phyloP scores from a whole-genome alignment of 2,329 filamentous ascomycete genomes.

The Colletotrichum liaoningense region DNA sequence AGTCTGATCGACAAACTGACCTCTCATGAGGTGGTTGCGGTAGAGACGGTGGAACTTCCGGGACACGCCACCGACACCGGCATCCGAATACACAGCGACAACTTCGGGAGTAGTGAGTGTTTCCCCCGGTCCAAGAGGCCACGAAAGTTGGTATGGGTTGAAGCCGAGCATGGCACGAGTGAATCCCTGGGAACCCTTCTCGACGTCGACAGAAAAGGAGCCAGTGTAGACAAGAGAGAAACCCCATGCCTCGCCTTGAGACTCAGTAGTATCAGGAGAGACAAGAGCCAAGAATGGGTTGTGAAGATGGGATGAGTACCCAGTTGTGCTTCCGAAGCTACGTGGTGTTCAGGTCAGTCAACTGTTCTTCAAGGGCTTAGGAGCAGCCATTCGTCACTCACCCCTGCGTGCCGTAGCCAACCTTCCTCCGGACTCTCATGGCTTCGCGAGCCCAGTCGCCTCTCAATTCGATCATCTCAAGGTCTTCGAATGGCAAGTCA shows the following conservation, averaged over 20 bases:
- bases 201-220: slow-evolving; percentile 70
- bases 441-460: slow-evolving; percentile 74
- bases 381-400: too few relatives aligned
- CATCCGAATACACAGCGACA: slow-evolving; percentile 69
- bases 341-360: background rate
- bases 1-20: slow-evolving; percentile 62
- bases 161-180: slow-evolving; percentile 70
- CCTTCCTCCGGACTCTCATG: slow-evolving; percentile 62
- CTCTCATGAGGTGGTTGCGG: slow-evolving; percentile 69
- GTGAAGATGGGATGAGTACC: slow-evolving; percentile 72
- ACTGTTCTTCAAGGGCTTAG: too few relatives aligned
- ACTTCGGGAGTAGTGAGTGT: slow-evolving; percentile 71
- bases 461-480: slow-evolving; percentile 71
- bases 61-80: slow-evolving; percentile 71
- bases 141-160: slow-evolving; percentile 70
- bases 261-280: slow-evolving; percentile 68
- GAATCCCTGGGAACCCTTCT: slow-evolving; percentile 71
- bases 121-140: slow-evolving; percentile 65
- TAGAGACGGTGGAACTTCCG: slow-evolving; percentile 71
- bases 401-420: slow-evolving; percentile 68
- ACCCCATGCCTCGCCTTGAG: slow-evolving; percentile 70
- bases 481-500: slow-evolving; percentile 69
- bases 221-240: slow-evolving; percentile 75
- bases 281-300: slow-evolving; percentile 73
- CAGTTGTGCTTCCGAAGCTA: slow-evolving; percentile 70